These are phyloP conservation scores for Fraxinus quadrangulata DNA, from an alignment of 257 asterid species.

Conservation along the genomic window DNA sequence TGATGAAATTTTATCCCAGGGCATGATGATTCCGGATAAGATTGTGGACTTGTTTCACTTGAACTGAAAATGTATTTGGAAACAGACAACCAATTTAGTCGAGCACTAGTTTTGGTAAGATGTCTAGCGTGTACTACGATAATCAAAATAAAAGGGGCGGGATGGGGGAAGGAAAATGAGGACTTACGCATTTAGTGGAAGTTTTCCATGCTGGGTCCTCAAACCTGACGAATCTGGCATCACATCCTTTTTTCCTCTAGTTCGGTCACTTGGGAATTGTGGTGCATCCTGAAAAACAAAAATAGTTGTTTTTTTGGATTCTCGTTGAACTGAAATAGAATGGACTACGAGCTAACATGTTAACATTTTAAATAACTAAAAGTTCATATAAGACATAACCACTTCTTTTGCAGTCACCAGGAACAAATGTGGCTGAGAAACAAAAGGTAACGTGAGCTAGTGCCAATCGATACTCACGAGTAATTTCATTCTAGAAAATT, in stretches of 20 bases:
- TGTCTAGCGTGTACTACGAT: constrained; percentile 1
- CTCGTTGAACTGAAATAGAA: constrained; percentile 10
- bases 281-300: constrained; percentile 44
- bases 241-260: constrained; percentile 35
- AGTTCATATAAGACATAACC: background rate
- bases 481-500: constrained; percentile 44
- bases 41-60: constrained; percentile 49
- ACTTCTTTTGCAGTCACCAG: background rate
- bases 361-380: background rate
- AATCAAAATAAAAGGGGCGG: background rate
- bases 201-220: constrained; percentile 41
- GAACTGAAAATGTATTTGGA: constrained; percentile 12
- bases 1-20: constrained; percentile 34
- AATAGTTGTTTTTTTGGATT: background rate
- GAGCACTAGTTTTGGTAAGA: background rate
- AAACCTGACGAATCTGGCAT: constrained; percentile 35
- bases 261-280: constrained; percentile 38
- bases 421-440: background rate
- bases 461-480: constrained; percentile 39
- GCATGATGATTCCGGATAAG: constrained; percentile 39
- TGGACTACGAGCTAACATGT: background rate
- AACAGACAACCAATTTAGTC: background rate
- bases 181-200: constrained; percentile 40
- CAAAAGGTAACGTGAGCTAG: background rate
- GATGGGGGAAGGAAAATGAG: background rate